These are phyloP conservation scores for Ustilago crameri DNA, from an alignment of 1,284 basidiomycete species.

Conservation along the genomic window DNA sequence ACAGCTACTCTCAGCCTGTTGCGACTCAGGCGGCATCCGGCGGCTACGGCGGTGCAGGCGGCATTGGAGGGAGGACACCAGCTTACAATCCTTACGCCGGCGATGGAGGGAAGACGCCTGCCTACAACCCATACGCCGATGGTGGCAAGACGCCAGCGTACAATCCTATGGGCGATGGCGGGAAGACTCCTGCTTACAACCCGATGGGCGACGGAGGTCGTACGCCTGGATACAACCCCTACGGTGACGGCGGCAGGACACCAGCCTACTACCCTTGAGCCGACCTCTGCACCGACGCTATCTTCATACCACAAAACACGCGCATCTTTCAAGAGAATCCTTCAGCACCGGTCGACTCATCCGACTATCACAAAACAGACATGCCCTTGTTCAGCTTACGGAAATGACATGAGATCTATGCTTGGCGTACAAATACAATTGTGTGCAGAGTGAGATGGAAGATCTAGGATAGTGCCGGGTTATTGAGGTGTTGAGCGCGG, in stretches of 20 bases:
- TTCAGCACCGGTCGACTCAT: background rate
- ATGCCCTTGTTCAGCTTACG: background rate
- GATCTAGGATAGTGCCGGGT: background rate
- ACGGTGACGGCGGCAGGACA: conserved; percentile 48
- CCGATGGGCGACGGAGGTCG: conserved; percentile 46
- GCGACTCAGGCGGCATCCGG: conserved; percentile 18
- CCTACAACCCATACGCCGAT: conserved; percentile 50
- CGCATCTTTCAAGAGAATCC: background rate
- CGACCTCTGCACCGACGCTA: background rate
- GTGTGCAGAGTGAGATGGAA: background rate
- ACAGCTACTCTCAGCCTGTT: conserved; percentile 39
- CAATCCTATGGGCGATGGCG: conserved; percentile 51
- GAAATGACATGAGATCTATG: background rate
- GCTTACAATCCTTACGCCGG: conserved; percentile 50
- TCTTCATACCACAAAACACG: conserved; percentile 12
- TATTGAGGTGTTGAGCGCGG: conserved; percentile 10
- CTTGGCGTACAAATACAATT: conserved; percentile 3
- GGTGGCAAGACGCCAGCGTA: conserved; percentile 53
- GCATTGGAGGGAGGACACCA: conserved; percentile 21
- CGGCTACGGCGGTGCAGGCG: conserved; percentile 27
- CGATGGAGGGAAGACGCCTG: conserved; percentile 57
- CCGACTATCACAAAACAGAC: too few species aligned
- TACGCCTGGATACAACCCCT: conserved; percentile 51
- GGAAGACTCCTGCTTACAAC: conserved; percentile 64
- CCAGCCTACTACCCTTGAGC: conserved; percentile 10